Base-by-base conservation (phyloP, 1,284 basidiomycete genomes). In the Boletus chippewaensis region DNA sequence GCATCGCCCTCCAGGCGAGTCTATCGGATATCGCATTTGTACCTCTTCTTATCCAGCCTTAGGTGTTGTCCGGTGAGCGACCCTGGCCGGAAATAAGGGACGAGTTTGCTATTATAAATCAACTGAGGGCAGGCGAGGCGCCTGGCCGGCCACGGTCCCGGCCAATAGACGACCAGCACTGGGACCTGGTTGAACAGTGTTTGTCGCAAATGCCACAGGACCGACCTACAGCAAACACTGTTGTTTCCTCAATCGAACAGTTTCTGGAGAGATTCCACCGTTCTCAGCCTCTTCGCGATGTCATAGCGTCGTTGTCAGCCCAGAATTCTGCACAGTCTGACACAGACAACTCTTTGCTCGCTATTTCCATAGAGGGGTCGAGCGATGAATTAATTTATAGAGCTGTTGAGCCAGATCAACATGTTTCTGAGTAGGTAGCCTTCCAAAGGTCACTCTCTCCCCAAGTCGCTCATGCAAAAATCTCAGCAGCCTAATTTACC, bases 11-110 rank as follows among this genome's bases (percentile, higher is more conserved):
- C n/a, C 49, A 51, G 34, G 50, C 10, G 31, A 31, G 48, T 31
- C 13, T 11, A 7, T 41, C 11, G 12, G 12, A 22, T 4, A 20
- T 32, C 13, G 5, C 29, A 11, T 39, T 28, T 11, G 11, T 36
- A 10, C 10, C n/a, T 11, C 6, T 36, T 34, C 50, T 46, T 32
- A 52, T 20, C 7, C n/a, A 15, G 10, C 28, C 15, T 10, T 22
- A 56, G 54, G 45, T 56, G 3, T 44, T 56, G 20, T 45, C 54
- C 1, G 42, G 49, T 3, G n/a, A 40, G 29, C 20, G n/a, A 3
- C 54, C 54, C 4, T 56, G 54, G 54, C 47, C 42, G 6, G 53
- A 56, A 18, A 1, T 48, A 0, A n/a, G 9, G 13, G 41, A 34
- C 2, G 42, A 43, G 6, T 12, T 2, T 4, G 24, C 22, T 2